Conservation (phyloP, 1,139 yeast genomes). For the Groenewaldozyma auringiensis region DNA sequence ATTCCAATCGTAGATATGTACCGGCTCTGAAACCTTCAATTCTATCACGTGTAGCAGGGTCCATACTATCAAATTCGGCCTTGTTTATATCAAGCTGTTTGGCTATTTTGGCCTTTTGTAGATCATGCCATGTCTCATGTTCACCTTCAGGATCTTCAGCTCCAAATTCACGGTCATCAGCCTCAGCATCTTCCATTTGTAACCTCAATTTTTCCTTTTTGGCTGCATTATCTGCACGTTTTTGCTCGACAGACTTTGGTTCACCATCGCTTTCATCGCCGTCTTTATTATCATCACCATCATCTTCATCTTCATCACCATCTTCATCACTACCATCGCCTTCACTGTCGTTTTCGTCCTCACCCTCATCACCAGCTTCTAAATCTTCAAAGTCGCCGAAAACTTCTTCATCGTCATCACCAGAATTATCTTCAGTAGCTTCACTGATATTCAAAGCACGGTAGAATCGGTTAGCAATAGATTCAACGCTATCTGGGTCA, state of each 20-base stretch:
- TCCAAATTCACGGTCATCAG: slow-evolving; percentile 62
- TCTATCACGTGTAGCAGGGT: slow-evolving; percentile 61
- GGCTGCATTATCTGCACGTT: slow-evolving; percentile 73
- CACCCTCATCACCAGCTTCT: slow-evolving; percentile 41
- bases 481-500: slow-evolving; percentile 39
- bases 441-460: slow-evolving; percentile 49
- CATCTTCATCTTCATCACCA: slow-evolving; percentile 43
- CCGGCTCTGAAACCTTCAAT: slow-evolving; percentile 95
- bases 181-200: slow-evolving; percentile 80
- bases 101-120: slow-evolving; percentile 94
- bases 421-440: slow-evolving; percentile 28
- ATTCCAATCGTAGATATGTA: slow-evolving; percentile 82
- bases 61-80: slow-evolving; percentile 58
- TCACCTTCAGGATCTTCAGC: slow-evolving; percentile 68
- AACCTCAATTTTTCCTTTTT: slow-evolving; percentile 81
- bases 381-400: slow-evolving; percentile 79
- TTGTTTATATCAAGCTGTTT: slow-evolving; percentile 92
- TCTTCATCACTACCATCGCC: slow-evolving; percentile 44
- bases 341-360: slow-evolving; percentile 29
- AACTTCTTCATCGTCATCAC: slow-evolving; percentile 42
- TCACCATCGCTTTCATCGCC: slow-evolving; percentile 48
- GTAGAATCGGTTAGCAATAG: slow-evolving; percentile 53
- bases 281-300: slow-evolving; percentile 20
- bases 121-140: slow-evolving; percentile 93
- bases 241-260: slow-evolving; percentile 39